Evolutionary conservation across 441 rosid genomes (phyloP).

Genomic region (Pelargonium myrrhifolium): DNA sequence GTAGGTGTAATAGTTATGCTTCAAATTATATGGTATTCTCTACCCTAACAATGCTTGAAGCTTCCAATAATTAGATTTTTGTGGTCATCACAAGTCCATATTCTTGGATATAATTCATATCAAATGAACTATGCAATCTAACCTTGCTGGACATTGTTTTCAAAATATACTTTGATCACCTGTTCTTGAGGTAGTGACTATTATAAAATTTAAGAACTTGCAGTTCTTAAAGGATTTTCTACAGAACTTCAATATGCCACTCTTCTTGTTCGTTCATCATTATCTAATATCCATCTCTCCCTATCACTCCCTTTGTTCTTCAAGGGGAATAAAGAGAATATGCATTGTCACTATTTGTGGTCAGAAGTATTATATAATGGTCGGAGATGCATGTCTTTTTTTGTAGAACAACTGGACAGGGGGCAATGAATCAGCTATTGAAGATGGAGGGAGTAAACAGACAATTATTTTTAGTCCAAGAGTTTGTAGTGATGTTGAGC

Average conservation of each 20-base stretch:
- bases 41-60: not conserved
- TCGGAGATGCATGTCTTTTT: slow-evolving; percentile 17
- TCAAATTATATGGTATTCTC: slow-evolving; percentile 1
- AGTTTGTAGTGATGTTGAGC: slow-evolving; percentile 64
- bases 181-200: too few relatives aligned
- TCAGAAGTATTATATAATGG: not conserved
- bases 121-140: not conserved
- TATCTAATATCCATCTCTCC: not conserved
- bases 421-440: slow-evolving; percentile 21
- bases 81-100: too few relatives aligned
- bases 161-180: not conserved
- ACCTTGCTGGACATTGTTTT: not conserved
- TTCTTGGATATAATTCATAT: too few relatives aligned
- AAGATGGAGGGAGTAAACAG: slow-evolving; percentile 29
- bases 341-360: not conserved
- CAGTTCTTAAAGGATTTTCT: not conserved
- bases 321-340: not conserved
- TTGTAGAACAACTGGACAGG: slow-evolving; percentile 35
- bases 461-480: slow-evolving; percentile 64
- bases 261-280: not conserved
- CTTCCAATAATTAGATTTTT: not conserved
- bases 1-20: not conserved
- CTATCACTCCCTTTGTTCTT: not conserved
- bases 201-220: not conserved
- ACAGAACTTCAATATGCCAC: not conserved